Percentiles rank a stretch among this genome's conserved stretches.
These are phyloP conservation scores for Cladosporium sp. DNA, from an alignment of 2,329 filamentous ascomycete genomes.

Conservation along the genomic window DNA sequence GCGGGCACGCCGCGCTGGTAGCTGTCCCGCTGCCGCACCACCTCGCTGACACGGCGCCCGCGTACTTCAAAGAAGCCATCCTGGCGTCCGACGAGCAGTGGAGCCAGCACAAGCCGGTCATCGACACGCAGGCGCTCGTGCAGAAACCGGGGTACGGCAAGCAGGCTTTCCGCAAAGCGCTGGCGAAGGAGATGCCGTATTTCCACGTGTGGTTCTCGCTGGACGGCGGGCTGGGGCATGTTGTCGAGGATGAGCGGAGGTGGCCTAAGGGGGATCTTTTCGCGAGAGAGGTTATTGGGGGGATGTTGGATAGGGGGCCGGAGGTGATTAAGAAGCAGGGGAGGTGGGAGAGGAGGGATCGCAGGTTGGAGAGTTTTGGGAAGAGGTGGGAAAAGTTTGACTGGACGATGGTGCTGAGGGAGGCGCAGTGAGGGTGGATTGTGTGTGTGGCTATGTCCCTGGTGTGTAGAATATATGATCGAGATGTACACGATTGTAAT, in stretches of 20 bases:
- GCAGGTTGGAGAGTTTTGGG: conserved; percentile 73
- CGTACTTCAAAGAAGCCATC: conserved; percentile 95
- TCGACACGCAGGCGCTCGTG: conserved; percentile 74
- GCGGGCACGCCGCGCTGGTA: conserved; percentile 80
- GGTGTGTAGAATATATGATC: background rate
- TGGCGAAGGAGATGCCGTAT: conserved; percentile 97
- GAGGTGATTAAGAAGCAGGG: conserved; percentile 90
- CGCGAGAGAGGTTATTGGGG: conserved; percentile 85
- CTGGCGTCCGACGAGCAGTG: conserved; percentile 87
- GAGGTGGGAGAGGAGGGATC: conserved; percentile 71
- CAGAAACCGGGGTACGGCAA: conserved; percentile 70
- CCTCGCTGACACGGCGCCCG: conserved; percentile 86
- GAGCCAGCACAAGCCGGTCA: conserved; percentile 92
- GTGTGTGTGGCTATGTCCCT: background rate
- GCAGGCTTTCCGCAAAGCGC: conserved; percentile 74
- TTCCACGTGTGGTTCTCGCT: conserved; percentile 96
- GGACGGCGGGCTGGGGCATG: conserved; percentile 87
- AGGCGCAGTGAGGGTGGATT: conserved; percentile 31
- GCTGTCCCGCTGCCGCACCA: conserved; percentile 87
- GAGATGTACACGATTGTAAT: background rate
- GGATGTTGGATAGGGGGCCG: conserved; percentile 82
- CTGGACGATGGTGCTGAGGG: conserved; percentile 70
- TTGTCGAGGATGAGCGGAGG: conserved; percentile 80
- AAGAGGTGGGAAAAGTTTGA: conserved; percentile 92
- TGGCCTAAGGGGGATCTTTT: conserved; percentile 95